phyloP scores from a whole-genome alignment of 805 yeast genomes.

The Diddensiella transvaalensis region DNA sequence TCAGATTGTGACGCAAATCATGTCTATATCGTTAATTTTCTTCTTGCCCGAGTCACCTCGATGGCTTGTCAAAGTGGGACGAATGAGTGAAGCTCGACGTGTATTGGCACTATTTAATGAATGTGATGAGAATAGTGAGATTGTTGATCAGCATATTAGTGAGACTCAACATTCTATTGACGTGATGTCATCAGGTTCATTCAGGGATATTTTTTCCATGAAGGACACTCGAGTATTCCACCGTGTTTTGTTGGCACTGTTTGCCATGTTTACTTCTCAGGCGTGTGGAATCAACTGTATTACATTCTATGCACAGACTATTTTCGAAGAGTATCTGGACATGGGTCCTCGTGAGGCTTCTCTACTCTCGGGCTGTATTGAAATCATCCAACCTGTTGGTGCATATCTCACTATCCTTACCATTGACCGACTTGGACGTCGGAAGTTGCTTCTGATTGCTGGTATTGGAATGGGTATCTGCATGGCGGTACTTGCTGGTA shows the following conservation, averaged over 20 bases:
- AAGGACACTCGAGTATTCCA: slow-evolving; percentile 47
- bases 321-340: slow-evolving; percentile 15
- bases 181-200: slow-evolving; percentile 11
- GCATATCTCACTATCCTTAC: slow-evolving; percentile 29
- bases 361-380: slow-evolving; percentile 15
- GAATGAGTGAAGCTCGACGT: slow-evolving; percentile 53
- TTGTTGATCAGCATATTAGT: slow-evolving; percentile 9
- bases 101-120: slow-evolving; percentile 14
- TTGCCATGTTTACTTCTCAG: slow-evolving; percentile 16
- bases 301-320: slow-evolving; percentile 19
- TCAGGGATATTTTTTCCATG: slow-evolving; percentile 33
- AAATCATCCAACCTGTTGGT: slow-evolving; percentile 17
- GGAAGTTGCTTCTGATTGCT: slow-evolving; percentile 62
- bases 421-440: slow-evolving; percentile 53
- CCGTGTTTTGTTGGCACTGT: slow-evolving; percentile 38
- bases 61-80: slow-evolving; percentile 63
- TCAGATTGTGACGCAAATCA: slow-evolving; percentile 20
- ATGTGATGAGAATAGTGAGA: neutral
- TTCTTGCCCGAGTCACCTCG: slow-evolving; percentile 80
- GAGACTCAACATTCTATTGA: slow-evolving; percentile 18
- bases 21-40: slow-evolving; percentile 42
- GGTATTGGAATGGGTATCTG: slow-evolving; percentile 55
- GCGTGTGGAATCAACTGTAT: slow-evolving; percentile 19
- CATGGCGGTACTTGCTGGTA: slow-evolving; percentile 23
- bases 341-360: slow-evolving; percentile 9